These are phyloP conservation scores for Vaccinium vitisidaea DNA, from an alignment of 148 eudicot genomes.

Conservation along the genomic window DNA sequence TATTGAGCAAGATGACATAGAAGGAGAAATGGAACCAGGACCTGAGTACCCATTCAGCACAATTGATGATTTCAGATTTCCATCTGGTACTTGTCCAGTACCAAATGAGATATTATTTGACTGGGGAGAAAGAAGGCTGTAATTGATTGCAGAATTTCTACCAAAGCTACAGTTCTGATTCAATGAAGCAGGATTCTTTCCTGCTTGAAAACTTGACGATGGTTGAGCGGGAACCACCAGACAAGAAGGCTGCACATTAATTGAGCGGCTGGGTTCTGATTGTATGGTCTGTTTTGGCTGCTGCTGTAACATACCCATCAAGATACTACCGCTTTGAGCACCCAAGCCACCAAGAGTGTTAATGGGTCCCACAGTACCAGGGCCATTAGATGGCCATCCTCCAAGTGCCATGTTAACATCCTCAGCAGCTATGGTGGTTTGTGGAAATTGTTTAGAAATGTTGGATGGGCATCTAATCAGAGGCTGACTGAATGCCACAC, in stretches of 20 bases:
- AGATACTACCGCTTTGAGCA: slow-evolving; percentile 26
- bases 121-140: slow-evolving; percentile 26
- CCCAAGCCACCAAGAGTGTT: slow-evolving; percentile 23
- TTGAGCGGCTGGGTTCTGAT: slow-evolving; percentile 36
- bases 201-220: slow-evolving; percentile 29
- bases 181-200: slow-evolving; percentile 27
- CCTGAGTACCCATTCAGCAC: slow-evolving; percentile 24
- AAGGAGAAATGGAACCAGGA: slow-evolving; percentile 25
- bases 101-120: slow-evolving; percentile 33
- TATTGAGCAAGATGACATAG: slow-evolving; percentile 28
- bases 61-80: slow-evolving; percentile 22
- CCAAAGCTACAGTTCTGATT: slow-evolving; percentile 31
- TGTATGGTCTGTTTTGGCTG: slow-evolving; percentile 28
- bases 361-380: slow-evolving; percentile 23
- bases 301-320: slow-evolving; percentile 31
- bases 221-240: slow-evolving; percentile 44
- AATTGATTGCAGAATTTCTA: slow-evolving; percentile 28
- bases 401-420: slow-evolving; percentile 30
- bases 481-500: slow-evolving; percentile 40
- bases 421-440: slow-evolving; percentile 23
- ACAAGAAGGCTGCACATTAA: slow-evolving; percentile 58
- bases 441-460: slow-evolving; percentile 34
- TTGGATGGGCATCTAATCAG: slow-evolving; percentile 36
- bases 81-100: slow-evolving; percentile 22
- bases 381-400: slow-evolving; percentile 32